Percentiles rank a stretch among this genome's conserved stretches.
These are phyloP conservation scores for Mycena alexandri DNA, from an alignment of 768 basidiomycete genomes.

Conservation along the genomic window DNA sequence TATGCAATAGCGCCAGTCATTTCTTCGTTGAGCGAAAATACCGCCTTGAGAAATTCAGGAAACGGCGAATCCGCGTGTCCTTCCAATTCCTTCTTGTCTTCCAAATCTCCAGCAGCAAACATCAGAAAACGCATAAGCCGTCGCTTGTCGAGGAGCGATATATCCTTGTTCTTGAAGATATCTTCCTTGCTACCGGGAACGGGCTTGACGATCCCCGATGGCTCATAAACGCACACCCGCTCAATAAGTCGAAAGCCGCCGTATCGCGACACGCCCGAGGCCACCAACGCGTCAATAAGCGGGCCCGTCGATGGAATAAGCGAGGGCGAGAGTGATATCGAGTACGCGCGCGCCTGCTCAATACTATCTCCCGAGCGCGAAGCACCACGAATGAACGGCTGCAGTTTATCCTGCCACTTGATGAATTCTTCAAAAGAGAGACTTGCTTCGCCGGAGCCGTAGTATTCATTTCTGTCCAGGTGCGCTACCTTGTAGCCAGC, in stretches of 20 bases:
- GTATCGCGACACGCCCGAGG: slow-evolving; percentile 89
- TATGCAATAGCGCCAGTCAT: slow-evolving; percentile 76
- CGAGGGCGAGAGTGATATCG: slow-evolving; percentile 86
- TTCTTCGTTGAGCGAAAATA: slow-evolving; percentile 72
- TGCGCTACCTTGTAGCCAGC: slow-evolving; percentile 91
- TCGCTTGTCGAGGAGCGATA: slow-evolving; percentile 87
- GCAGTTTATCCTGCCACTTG: slow-evolving; percentile 68
- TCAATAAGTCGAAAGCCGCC: slow-evolving; percentile 91
- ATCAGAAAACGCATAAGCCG: slow-evolving; percentile 92
- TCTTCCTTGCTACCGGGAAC: slow-evolving; percentile 95
- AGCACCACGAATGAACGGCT: slow-evolving; percentile 47
- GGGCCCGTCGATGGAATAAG: slow-evolving; percentile 85
- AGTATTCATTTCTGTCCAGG: slow-evolving; percentile 86
- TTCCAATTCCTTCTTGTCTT: slow-evolving; percentile 68
- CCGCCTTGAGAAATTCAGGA: slow-evolving; percentile 69
- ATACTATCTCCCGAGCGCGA: slow-evolving; percentile 58
- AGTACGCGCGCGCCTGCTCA: slow-evolving; percentile 79
- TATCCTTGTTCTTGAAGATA: slow-evolving; percentile 86
- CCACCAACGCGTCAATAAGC: slow-evolving; percentile 81
- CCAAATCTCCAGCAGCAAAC: slow-evolving; percentile 84
- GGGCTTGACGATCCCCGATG: slow-evolving; percentile 59
- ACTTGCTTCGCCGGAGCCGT: slow-evolving; percentile 87
- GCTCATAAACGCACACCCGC: slow-evolving; percentile 70
- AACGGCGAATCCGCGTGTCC: slow-evolving; percentile 70
- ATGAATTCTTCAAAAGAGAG: slow-evolving; percentile 85